Base-by-base conservation (phyloP, 2,329 filamentous ascomycete species). In the Hypoxylon sp. region DNA sequence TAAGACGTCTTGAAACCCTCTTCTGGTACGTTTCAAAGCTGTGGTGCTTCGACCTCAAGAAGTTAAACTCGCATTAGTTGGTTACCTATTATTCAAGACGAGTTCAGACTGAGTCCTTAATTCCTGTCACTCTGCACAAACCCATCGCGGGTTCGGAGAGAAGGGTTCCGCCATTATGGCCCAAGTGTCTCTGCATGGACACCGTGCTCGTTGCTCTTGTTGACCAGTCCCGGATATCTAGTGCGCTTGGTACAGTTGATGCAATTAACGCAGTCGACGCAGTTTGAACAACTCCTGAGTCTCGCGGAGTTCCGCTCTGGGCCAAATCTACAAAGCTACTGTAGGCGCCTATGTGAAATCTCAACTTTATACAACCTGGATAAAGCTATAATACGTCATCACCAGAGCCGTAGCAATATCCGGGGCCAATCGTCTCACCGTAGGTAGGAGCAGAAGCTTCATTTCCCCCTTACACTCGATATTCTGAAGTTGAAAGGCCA, bases 231-330 rank as follows among this genome's bases (percentile, higher is more conserved):
- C 14, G 50, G 46, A n/a, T 42, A 62, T 6, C 40, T 30, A 2
- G 40, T 61, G 20, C 42, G 49, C 22, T 31, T 55, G 25, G 14
- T 33, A 57, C 50, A 50, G 48, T 53, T 61, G 42, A 37, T 59
- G 42, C 64, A 68, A 30, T 72, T 44, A 20, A 6, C 40, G 22
- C 64, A 42, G 6, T 17, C n/a, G n/a, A 42, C 37, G n/a, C n/a
- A 17, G n/a, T 20, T 42, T 17, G 37, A 17, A n/a, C 37, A 42
- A 8, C n/a, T 10, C 31, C 6, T 8, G 10, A 33, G 31, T 14
- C 33, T 37, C 5, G 33, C 33, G 33, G 13, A 37, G 33, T 14
- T 13, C 33, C 11, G 11, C 13, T 37, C 3, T 14, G 33, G 33
- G 13, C 13, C 11, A 37, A 37, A 37, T 37, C 1, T 37, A 37